These are phyloP conservation scores for Botrytis elliptica DNA, from an alignment of 2,329 filamentous ascomycete genomes.

Conservation along the genomic window DNA sequence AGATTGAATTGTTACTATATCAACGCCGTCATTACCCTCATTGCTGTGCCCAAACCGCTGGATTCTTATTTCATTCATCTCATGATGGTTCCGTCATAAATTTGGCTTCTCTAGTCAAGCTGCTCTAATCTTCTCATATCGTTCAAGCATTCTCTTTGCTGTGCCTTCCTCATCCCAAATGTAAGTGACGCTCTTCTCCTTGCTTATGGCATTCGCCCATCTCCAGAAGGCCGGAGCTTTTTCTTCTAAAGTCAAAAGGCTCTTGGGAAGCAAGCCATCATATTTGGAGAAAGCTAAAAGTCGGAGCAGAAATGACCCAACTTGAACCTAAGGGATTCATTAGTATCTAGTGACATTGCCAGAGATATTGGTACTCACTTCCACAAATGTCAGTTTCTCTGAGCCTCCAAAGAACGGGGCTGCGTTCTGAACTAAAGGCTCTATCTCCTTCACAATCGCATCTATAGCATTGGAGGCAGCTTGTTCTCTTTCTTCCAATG, in stretches of 20 bases:
- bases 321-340: conserved; percentile 49
- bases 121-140: conserved; percentile 26
- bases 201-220: conserved; percentile 61
- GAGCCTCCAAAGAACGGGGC: conserved; percentile 64
- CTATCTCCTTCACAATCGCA: conserved; percentile 66
- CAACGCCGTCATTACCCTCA: conserved; percentile 13
- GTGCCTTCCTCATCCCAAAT: conserved; percentile 58
- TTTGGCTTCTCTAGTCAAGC: not conserved
- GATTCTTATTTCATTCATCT: not conserved
- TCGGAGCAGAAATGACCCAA: conserved; percentile 66
- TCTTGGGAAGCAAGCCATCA: conserved; percentile 52
- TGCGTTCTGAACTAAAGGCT: conserved; percentile 61
- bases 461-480: conserved; percentile 53
- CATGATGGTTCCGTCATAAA: conserved; percentile 5
- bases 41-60: not conserved
- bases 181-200: conserved; percentile 63
- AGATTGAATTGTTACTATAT: conserved; percentile 7
- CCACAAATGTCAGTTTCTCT: conserved; percentile 66
- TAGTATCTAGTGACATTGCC: conserved; percentile 20
- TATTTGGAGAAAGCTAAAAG: conserved; percentile 55
- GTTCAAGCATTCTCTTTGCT: conserved; percentile 45
- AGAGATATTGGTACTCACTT: conserved; percentile 50
- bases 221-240: conserved; percentile 64
- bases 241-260: conserved; percentile 48
- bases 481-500: conserved; percentile 47